Evolutionary conservation across 1,139 yeast genomes (phyloP).

Genomic region (Sugiyamaella paludigena): DNA sequence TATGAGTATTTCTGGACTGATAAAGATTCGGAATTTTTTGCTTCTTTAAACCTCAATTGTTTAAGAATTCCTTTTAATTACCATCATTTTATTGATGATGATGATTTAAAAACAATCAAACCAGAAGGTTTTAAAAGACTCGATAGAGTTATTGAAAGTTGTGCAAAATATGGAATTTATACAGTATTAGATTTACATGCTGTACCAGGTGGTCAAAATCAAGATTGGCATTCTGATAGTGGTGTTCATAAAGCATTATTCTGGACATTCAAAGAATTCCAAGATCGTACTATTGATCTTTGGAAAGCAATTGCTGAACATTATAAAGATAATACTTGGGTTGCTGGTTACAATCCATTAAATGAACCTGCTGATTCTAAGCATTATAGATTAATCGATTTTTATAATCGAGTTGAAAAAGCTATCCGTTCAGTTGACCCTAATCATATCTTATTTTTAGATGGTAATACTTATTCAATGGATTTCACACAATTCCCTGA

Average conservation of each 20-base stretch:
- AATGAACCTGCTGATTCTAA: conserved; percentile 47
- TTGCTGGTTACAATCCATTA: conserved; percentile 50
- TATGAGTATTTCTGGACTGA: conserved; percentile 51
- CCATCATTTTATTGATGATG: conserved; percentile 47
- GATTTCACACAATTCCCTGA: conserved; percentile 47
- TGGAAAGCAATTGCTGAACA: conserved; percentile 45
- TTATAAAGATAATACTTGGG: conserved; percentile 45
- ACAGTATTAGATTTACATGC: conserved; percentile 48
- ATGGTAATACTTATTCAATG: conserved; percentile 49
- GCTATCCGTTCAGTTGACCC: conserved; percentile 44
- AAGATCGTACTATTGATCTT: conserved; percentile 43
- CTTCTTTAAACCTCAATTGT: conserved; percentile 45
- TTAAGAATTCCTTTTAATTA: conserved; percentile 49
- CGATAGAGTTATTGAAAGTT: conserved; percentile 43
- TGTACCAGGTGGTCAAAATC: conserved; percentile 50
- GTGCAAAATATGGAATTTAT: conserved; percentile 42
- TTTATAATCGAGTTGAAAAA: conserved; percentile 39
- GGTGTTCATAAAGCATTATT: conserved; percentile 45
- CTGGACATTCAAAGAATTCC: conserved; percentile 47
- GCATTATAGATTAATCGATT: conserved; percentile 40
- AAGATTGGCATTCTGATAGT: conserved; percentile 50
- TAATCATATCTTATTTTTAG: conserved; percentile 46
- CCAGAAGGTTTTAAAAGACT: conserved; percentile 44
- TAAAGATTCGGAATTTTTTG: conserved; percentile 44
- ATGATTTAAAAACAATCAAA: conserved; percentile 42